Base-by-base conservation (phyloP, 2,329 filamentous ascomycete genomes). In the Phaeoacremonium minimum region DNA sequence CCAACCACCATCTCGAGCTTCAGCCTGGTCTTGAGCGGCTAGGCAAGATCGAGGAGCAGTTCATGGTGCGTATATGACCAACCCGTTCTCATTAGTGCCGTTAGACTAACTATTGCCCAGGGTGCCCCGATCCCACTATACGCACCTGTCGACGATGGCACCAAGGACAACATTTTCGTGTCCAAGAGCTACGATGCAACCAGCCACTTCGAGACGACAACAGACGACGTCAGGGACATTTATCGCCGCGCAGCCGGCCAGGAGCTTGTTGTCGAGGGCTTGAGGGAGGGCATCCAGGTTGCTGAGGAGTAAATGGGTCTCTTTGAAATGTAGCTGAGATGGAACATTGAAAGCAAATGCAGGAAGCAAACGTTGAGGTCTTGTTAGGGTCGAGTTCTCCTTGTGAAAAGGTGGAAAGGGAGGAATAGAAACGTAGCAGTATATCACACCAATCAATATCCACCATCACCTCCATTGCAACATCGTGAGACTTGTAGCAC, bases 141-240 rank as follows among this genome's bases (percentile, higher is more conserved):
- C 64, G 89, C 95, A 67, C 94, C 93, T 15, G 62, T 91, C 33
- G 85, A 87, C 55, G 78, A 83, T 55, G 93, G 93, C 46, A 73
- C 70, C 50, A 85, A 82, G 51, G 90, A 96, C 71, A 90, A 90
- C 65, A 84, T 98, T 63, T 98, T 89, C 71, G 89, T 98, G 60
- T 95, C 89, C 55, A 96, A 94, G 81, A 95, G 88, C 71, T 98
- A 98, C 67, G 94, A 98, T 57, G 88, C 94, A 36, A 94, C 87
- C 46, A 95, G 87, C 62, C 93, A 98, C 74, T 98, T 98, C 56
- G 93, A 98, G 78, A 96, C 88, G 22, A 76, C 71, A 32, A 77
- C 75, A 68, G 93, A 96, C 61, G 91, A 98, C 63, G 90, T 98
- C 57, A 85, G 83, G 69, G 87, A 97, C 60, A 87, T 98, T 52